Evolutionary conservation across 805 yeast genomes (phyloP).

Genomic region (Cyberlindnera xylosilytica): DNA sequence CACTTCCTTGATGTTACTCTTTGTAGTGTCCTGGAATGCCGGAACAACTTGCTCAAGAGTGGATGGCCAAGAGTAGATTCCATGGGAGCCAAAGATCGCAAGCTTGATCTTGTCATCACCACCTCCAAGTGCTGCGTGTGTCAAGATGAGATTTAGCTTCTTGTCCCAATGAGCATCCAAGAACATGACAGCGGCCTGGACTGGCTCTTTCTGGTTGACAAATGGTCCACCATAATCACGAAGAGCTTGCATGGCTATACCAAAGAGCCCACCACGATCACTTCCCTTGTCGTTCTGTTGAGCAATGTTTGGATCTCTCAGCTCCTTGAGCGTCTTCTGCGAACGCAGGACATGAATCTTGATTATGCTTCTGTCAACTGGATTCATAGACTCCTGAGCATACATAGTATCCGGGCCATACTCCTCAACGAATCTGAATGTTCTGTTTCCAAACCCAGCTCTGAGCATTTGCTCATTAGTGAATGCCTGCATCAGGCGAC

Average conservation of each 20-base stretch:
- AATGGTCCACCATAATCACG: slow-evolving; percentile 54
- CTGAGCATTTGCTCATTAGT: slow-evolving; percentile 87
- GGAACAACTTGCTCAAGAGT: slow-evolving; percentile 66
- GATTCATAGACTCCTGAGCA: slow-evolving; percentile 34
- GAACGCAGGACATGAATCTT: slow-evolving; percentile 77
- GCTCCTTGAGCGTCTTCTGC: slow-evolving; percentile 62
- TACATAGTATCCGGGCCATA: slow-evolving; percentile 51
- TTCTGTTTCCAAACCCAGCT: slow-evolving; percentile 73
- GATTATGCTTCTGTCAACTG: slow-evolving; percentile 50
- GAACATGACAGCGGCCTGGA: slow-evolving; percentile 80
- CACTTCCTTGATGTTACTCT: slow-evolving; percentile 60
- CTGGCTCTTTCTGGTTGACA: slow-evolving; percentile 39
- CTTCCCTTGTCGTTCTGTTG: slow-evolving; percentile 79
- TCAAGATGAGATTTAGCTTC: slow-evolving; percentile 52
- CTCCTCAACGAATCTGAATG: slow-evolving; percentile 74
- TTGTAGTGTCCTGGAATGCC: slow-evolving; percentile 70
- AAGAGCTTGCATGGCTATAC: slow-evolving; percentile 76
- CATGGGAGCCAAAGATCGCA: slow-evolving; percentile 94
- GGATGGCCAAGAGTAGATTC: slow-evolving; percentile 90
- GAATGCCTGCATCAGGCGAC: slow-evolving; percentile 84
- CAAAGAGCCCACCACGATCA: slow-evolving; percentile 72
- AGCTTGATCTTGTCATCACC: slow-evolving; percentile 65
- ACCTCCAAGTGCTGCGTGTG: slow-evolving; percentile 96
- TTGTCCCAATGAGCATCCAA: slow-evolving; percentile 85
- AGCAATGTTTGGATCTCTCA: slow-evolving; percentile 76